A percentile compares a stretch with the other conserved stretches of the same genome.
These are phyloP conservation scores for Heimioporus sp. DNA, from an alignment of 768 basidiomycete genomes.

Conservation along the genomic window DNA sequence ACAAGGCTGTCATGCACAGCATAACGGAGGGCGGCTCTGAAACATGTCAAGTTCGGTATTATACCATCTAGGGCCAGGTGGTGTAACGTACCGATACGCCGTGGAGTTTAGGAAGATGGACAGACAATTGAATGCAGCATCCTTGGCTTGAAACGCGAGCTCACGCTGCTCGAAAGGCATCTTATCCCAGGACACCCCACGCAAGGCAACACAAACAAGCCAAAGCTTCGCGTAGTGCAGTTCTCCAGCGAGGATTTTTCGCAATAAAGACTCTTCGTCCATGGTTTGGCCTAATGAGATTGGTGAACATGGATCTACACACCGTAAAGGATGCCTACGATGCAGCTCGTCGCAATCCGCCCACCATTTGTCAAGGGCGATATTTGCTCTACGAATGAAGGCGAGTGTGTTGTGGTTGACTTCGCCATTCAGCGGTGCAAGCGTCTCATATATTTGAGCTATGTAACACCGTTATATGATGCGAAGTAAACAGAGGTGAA, in stretches of 20 bases:
- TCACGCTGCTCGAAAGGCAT: constrained; percentile 95
- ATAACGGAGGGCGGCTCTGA: constrained; percentile 83
- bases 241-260: constrained; percentile 86
- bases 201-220: constrained; percentile 89
- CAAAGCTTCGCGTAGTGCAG: constrained; percentile 92
- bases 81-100: constrained; percentile 65
- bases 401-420: constrained; percentile 82
- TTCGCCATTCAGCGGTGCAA: constrained; percentile 82
- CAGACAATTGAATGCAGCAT: constrained; percentile 84
- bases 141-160: constrained; percentile 92
- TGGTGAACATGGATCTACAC: constrained; percentile 6
- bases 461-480: constrained; percentile 5
- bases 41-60: constrained; percentile 3
- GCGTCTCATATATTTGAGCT: constrained; percentile 94
- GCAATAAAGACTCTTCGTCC: constrained; percentile 82
- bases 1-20: constrained; percentile 93
- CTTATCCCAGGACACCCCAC: constrained; percentile 94
- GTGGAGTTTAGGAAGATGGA: constrained; percentile 79
- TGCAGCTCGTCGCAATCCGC: constrained; percentile 84
- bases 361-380: constrained; percentile 91
- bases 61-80: neutral
- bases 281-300: constrained; percentile 58
- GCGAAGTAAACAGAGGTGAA: neutral
- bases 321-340: constrained; percentile 38
- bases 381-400: constrained; percentile 83